These are phyloP conservation scores for Colletotrichum liriopes DNA, from an alignment of 2,329 filamentous ascomycete species.

Conservation along the genomic window DNA sequence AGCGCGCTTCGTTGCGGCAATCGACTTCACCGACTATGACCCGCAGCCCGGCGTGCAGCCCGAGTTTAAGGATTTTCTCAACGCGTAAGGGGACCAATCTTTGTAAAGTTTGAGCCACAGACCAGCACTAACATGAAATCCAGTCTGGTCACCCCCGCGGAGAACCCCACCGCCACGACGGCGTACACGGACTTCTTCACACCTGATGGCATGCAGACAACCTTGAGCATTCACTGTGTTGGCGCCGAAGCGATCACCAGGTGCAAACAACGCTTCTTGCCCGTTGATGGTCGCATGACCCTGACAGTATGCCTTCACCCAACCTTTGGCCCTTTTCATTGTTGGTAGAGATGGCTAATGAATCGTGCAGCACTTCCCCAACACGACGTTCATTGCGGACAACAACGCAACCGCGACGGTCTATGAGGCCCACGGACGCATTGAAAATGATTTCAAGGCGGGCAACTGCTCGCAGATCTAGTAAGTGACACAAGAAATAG, in stretches of 20 bases:
- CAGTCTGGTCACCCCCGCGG: slow-evolving; percentile 32
- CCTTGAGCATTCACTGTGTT: slow-evolving; percentile 37
- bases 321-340: no score
- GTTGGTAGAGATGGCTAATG: background rate
- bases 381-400: slow-evolving; percentile 26
- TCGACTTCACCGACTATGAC: slow-evolving; percentile 30
- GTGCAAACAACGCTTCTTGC: slow-evolving; percentile 36
- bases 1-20: slow-evolving; percentile 14
- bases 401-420: slow-evolving; percentile 35
- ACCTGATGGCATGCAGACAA: slow-evolving; percentile 37
- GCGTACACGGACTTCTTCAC: slow-evolving; percentile 39
- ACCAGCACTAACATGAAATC: background rate
- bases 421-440: slow-evolving; percentile 31
- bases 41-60: slow-evolving; percentile 28
- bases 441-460: slow-evolving; percentile 34
- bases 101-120: background rate
- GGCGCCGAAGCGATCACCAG: slow-evolving; percentile 30
- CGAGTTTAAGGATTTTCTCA: slow-evolving; percentile 30
- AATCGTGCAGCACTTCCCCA: slow-evolving; percentile 28
- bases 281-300: slow-evolving; percentile 33
- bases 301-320: slow-evolving; percentile 12
- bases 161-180: slow-evolving; percentile 36
- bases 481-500: background rate
- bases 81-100: slow-evolving; percentile 2
- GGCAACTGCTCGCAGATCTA: slow-evolving; percentile 39